Conservation (phyloP, 805 yeast genomes). For the Hanseniaspora vineae region DNA sequence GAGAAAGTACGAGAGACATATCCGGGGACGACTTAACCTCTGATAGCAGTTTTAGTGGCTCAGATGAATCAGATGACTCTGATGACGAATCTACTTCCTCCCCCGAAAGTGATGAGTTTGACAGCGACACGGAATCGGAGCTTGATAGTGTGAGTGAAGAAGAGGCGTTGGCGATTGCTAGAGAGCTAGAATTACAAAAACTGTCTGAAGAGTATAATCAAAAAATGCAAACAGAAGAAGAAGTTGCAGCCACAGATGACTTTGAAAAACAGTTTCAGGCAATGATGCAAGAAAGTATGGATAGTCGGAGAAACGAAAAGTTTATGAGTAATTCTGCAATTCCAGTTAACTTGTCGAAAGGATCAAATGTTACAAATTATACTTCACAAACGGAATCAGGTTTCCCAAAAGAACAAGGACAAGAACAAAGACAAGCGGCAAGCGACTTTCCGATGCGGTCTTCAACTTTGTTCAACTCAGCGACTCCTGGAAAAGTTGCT, state of each 20-base stretch:
- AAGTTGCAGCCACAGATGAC: slow-evolving; percentile 34
- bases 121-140: slow-evolving; percentile 9
- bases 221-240: slow-evolving; percentile 28
- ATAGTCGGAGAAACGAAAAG: slow-evolving; percentile 23
- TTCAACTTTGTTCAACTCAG: background rate
- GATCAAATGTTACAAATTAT: too few species aligned
- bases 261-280: slow-evolving; percentile 45
- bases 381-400: too few species aligned
- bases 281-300: slow-evolving; percentile 40
- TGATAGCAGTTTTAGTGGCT: slow-evolving; percentile 5
- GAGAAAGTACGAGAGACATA: background rate
- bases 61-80: slow-evolving; percentile 9
- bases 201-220: slow-evolving; percentile 27
- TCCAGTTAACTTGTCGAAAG: slow-evolving; percentile 5
- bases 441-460: slow-evolving; percentile 12
- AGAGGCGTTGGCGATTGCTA: slow-evolving; percentile 18
- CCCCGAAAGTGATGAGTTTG: slow-evolving; percentile 14
- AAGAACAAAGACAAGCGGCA: background rate
- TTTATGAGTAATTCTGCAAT: slow-evolving; percentile 9
- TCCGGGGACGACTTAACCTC: background rate
- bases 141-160: slow-evolving; percentile 10
- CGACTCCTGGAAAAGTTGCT: slow-evolving; percentile 19
- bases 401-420: too few species aligned
- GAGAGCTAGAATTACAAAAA: slow-evolving; percentile 21
- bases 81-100: slow-evolving; percentile 11